Base-by-base conservation (phyloP, 2,329 filamentous ascomycete species). In the Alternaria arbusti region DNA sequence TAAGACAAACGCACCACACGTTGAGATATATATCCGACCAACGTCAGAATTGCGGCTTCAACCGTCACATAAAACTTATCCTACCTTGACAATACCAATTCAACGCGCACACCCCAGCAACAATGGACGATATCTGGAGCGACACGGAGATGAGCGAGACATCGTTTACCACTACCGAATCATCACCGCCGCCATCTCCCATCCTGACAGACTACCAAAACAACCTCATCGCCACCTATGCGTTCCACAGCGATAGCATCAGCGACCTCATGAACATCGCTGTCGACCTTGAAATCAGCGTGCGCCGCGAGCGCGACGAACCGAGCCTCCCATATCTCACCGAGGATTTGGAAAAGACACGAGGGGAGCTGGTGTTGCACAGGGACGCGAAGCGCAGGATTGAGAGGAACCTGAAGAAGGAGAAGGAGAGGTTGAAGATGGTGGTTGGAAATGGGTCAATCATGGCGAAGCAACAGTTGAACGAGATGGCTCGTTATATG, bases 251-350 rank as follows among this genome's bases (percentile, higher is more conserved):
- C n/a, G 26, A 23, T 10, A 7, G 17, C 45, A n/a, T 56, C 12
- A 44, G 32, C 9, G 45, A 51, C 20, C 6, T 23, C 17, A 55
- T 60, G 57, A 63, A 60, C 57, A 43, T 15, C 1, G 36, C 59
- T 3, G 57, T 63, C 32, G 28, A 47, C 4, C 45, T 60, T 3
- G 57, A 56, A 4, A 51, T 60, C 6, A 22, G n/a, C 13, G 11
- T 56, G 3, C 12, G 30, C 6, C 57, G 61, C 9, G 61, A 63
- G 51, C 57, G 61, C 57, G 61, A 52, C 36, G 50, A 60, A 44
- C 51, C 51, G 9, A 20, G 50, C 6, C 20, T 60, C 3, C 12
- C 12, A 20, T 32, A 26, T 5, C 57, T 56, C n/a, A n/a, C 5
- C 3, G 6, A 32, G 3, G 50, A 63, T 7, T 20, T 63, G 6